Conservation (phyloP, 768 basidiomycete species). For the Tephrocybe rancida region DNA sequence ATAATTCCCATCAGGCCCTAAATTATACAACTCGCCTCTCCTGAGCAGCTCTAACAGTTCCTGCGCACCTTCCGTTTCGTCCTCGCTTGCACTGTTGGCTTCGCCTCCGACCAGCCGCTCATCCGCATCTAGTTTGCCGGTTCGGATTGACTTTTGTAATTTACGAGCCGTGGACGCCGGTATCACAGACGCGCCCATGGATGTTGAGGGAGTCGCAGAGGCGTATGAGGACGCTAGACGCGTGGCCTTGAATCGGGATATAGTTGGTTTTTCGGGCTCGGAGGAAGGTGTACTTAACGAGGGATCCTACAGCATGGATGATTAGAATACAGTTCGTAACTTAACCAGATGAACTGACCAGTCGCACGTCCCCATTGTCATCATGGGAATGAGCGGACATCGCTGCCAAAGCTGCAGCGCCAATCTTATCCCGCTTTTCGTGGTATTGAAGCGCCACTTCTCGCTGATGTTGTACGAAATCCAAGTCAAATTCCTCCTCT, state of each 20-base stretch:
- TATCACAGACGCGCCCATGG: slow-evolving; percentile 43
- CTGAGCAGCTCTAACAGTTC: slow-evolving; percentile 54
- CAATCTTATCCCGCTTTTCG: slow-evolving; percentile 58
- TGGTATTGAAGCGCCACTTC: slow-evolving; percentile 77
- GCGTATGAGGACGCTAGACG: slow-evolving; percentile 52
- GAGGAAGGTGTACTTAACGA: slow-evolving; percentile 43
- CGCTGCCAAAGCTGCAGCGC: slow-evolving; percentile 51
- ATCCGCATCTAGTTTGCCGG: slow-evolving; percentile 56
- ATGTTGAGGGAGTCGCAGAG: slow-evolving; percentile 37
- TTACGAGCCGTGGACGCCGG: slow-evolving; percentile 48
- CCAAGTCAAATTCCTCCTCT: slow-evolving; percentile 59
- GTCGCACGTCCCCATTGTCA: slow-evolving; percentile 48
- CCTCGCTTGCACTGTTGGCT: slow-evolving; percentile 58
- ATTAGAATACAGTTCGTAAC: background rate
- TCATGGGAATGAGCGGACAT: slow-evolving; percentile 50
- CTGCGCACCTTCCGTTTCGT: slow-evolving; percentile 49
- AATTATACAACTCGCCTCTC: slow-evolving; percentile 54
- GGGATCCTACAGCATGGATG: slow-evolving; percentile 34
- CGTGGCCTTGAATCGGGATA: slow-evolving; percentile 70
- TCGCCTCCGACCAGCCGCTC: slow-evolving; percentile 52
- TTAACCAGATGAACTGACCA: slow-evolving; percentile 13
- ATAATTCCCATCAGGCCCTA: slow-evolving; percentile 47
- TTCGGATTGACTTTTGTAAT: slow-evolving; percentile 52
- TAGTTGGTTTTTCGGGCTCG: slow-evolving; percentile 44
- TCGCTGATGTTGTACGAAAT: slow-evolving; percentile 68